Evolutionary conservation across 2,329 filamentous ascomycete species (phyloP), one percentile per base, ranked within the genome.

Genomic region (Lizonia empirigonia): DNA sequence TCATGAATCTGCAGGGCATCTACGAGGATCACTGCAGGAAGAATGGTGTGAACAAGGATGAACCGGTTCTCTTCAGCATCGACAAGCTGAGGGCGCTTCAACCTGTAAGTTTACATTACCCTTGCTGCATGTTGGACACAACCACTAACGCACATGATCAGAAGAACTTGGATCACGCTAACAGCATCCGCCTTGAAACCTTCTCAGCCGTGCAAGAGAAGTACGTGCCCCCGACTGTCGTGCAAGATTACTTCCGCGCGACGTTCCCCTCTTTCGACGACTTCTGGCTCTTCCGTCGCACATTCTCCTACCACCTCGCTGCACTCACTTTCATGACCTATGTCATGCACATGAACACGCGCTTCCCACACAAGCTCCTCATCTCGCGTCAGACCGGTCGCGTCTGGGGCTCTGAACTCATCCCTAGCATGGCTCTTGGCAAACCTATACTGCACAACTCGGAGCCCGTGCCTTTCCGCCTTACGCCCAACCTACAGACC

Each of bases 311-410:
- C 78, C 94, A 99, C 76, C 87, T 96, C 55, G 93, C 94, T 16
- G 86, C 92, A 1, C 82, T 97, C 58, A 96, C 94, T 1, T 99
- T 99, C 77, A 96, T 99, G 89, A 97, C 94, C 4, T 99, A 97
- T 71, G 88, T 97, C 52, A 88, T 99, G 78, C 93, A 93, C 77
- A 97, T 99, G 86, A 91, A 93, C 71, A 91, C 91, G 72, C 89
- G 94, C 23, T 96, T 94, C 74, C 95, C 94, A 5, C 91, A 92
- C 74, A 99, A 99, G 81, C 88, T 97, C 73, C 88, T 89, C 75
- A 95, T 99, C 67, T 88, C 91, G 9, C 87, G 91, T 19, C 84
- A 84, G 23, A 91, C 88, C 5, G 95, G 95, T 59, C 94, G 95
- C 67, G 89, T 99, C 62, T 99, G 95, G 95, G 92, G 91, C 38